Evolutionary conservation across 2,329 filamentous ascomycete genomes (phyloP).

Genomic region (Pseudocercospora pini-densiflorae): DNA sequence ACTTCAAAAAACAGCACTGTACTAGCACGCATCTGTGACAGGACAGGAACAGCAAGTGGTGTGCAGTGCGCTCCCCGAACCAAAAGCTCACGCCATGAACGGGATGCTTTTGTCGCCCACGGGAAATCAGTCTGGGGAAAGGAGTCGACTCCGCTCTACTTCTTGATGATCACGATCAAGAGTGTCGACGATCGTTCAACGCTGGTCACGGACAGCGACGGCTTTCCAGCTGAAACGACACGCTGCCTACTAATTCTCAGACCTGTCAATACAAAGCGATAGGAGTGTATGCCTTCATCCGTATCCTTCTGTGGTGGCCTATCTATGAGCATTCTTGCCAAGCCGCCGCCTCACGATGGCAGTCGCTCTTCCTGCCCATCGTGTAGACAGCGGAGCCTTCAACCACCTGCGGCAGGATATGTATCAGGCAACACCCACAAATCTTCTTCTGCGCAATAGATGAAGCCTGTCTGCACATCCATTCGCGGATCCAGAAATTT

Average conservation of each 20-base stretch:
- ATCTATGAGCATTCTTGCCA: not conserved
- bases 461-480: not conserved
- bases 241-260: not conserved
- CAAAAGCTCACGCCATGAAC: not conserved
- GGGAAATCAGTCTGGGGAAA: not conserved
- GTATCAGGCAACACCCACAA: not conserved
- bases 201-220: too few relatives aligned
- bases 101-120: not conserved
- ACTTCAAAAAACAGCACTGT: too few relatives aligned
- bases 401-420: not conserved
- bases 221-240: not conserved
- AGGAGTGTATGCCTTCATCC: not conserved
- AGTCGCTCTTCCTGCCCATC: not conserved
- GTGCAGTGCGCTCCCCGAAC: conserved; percentile 1
- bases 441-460: not conserved
- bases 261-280: not conserved
- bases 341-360: not conserved
- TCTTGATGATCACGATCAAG: not conserved
- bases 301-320: not conserved
- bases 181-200: too few relatives aligned
- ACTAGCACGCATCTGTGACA: conserved; percentile 1
- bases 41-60: not conserved
- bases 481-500: not conserved
- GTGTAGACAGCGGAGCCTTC: not conserved
- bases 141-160: not conserved